Percentiles rank a stretch among this genome's conserved stretches.
Conservation (phyloP, 176 grass and related monocot species). For the Otatea glauca region DNA sequence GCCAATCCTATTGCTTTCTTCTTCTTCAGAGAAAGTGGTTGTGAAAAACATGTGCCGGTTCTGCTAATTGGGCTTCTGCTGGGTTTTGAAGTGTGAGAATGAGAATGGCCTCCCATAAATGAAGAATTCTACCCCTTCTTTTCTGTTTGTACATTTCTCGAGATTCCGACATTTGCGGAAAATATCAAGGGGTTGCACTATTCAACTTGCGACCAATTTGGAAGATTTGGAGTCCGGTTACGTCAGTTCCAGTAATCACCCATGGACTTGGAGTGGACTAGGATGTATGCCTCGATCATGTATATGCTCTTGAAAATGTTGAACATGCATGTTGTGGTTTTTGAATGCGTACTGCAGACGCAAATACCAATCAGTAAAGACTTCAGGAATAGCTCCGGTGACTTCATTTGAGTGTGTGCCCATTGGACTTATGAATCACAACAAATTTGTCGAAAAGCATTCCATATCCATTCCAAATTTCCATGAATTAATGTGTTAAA, state of each 20-base stretch:
- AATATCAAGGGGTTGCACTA: background rate
- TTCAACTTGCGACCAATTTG: background rate
- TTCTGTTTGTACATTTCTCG: background rate
- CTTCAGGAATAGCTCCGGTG: background rate
- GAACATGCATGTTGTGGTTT: background rate
- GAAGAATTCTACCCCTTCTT: background rate
- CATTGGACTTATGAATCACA: background rate
- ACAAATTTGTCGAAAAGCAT: background rate
- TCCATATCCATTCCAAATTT: too few species aligned
- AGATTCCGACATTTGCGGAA: slow-evolving; percentile 19
- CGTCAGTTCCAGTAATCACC: background rate
- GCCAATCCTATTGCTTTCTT: background rate
- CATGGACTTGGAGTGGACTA: background rate
- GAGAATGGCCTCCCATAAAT: background rate
- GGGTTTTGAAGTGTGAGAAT: background rate
- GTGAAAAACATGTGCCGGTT: slow-evolving; percentile 29
- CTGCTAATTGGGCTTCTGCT: background rate
- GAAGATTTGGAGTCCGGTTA: background rate
- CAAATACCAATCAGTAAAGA: background rate
- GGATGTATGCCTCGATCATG: background rate
- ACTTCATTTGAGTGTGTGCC: background rate
- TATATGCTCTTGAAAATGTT: background rate
- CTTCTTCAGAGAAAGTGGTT: too few species aligned
- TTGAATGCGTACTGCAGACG: background rate
- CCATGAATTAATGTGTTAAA: too few species aligned